Evolutionary conservation across 208 protist genomes (phyloP).

Genomic region (Leishmania tropica): DNA sequence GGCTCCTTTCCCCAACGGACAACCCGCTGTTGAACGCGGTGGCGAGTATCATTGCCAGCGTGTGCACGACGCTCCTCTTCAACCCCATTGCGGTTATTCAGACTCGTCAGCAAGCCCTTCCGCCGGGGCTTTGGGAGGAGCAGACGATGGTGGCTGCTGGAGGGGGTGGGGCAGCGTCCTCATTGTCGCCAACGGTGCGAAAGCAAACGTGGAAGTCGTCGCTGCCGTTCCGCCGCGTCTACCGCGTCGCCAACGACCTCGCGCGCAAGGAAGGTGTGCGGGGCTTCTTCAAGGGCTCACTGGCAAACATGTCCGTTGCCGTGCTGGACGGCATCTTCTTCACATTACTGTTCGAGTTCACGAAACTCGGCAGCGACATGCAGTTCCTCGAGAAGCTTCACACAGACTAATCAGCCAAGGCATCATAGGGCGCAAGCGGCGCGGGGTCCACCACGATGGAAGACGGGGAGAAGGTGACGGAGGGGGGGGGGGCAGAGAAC

Average conservation of each 20-base stretch:
- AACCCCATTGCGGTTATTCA: slow-evolving; percentile 86
- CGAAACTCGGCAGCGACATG: slow-evolving; percentile 83
- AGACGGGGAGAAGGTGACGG: background rate
- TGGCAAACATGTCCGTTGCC: slow-evolving; percentile 69
- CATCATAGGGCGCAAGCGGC: background rate
- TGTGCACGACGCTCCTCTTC: slow-evolving; percentile 69
- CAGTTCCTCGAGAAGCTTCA: slow-evolving; percentile 49
- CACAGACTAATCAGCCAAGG: slow-evolving; percentile 7
- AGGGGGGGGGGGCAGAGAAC: background rate
- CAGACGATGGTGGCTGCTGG: background rate
- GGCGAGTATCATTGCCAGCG: slow-evolving; percentile 69
- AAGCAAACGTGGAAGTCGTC: slow-evolving; percentile 16
- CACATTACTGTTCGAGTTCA: slow-evolving; percentile 82
- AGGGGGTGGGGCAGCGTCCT: background rate
- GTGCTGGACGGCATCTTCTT: slow-evolving; percentile 87
- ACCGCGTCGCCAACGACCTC: slow-evolving; percentile 53
- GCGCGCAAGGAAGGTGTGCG: slow-evolving; percentile 59
- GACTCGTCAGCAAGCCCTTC: slow-evolving; percentile 74
- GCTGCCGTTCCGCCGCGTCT: slow-evolving; percentile 35
- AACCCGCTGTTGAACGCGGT: slow-evolving; percentile 78
- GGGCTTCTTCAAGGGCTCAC: slow-evolving; percentile 82
- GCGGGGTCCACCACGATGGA: background rate
- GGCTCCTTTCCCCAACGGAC: slow-evolving; percentile 78
- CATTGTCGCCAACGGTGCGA: background rate
- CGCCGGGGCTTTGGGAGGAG: slow-evolving; percentile 31